phyloP scores from a whole-genome alignment of 2,329 filamentous ascomycete species.

The Colletotrichum spinosum region DNA sequence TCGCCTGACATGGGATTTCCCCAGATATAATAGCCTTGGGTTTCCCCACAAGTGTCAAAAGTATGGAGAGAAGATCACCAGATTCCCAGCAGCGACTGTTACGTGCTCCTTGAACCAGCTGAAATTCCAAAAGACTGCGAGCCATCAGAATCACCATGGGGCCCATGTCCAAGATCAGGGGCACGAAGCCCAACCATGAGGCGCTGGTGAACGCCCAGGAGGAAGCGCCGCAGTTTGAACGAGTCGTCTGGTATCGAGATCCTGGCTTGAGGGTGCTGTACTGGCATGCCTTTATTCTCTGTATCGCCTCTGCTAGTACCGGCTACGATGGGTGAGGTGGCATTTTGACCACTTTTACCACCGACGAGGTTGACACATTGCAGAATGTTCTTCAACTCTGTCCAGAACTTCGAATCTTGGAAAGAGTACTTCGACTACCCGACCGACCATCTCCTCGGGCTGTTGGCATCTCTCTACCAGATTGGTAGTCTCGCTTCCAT shows the following conservation, averaged over 20 bases:
- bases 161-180: constrained; percentile 19
- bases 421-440: constrained; percentile 46
- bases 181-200: constrained; percentile 2
- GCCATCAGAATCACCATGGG: not conserved
- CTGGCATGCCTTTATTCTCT: constrained; percentile 62
- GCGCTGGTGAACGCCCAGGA: constrained; percentile 48
- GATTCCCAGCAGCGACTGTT: not conserved
- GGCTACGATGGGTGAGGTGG: constrained; percentile 63
- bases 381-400: constrained; percentile 28
- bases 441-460: constrained; percentile 42
- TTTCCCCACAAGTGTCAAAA: constrained; percentile 4
- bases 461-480: constrained; percentile 56
- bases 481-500: constrained; percentile 57
- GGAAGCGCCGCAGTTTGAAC: constrained; percentile 60
- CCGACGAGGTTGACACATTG: not conserved
- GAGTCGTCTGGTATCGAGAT: constrained; percentile 64
- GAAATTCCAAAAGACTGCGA: not conserved
- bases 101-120: too few relatives aligned
- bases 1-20: not conserved
- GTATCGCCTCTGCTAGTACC: constrained; percentile 66
- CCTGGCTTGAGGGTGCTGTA: constrained; percentile 66
- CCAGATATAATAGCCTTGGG: constrained; percentile 18
- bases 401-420: constrained; percentile 29
- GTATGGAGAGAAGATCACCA: not conserved
- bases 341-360: not conserved